Percentiles rank a stretch among this genome's conserved stretches.
These are phyloP conservation scores for Thermochaetoides thermophila DNA, from an alignment of 495 filamentous ascomycete species.

Conservation along the genomic window DNA sequence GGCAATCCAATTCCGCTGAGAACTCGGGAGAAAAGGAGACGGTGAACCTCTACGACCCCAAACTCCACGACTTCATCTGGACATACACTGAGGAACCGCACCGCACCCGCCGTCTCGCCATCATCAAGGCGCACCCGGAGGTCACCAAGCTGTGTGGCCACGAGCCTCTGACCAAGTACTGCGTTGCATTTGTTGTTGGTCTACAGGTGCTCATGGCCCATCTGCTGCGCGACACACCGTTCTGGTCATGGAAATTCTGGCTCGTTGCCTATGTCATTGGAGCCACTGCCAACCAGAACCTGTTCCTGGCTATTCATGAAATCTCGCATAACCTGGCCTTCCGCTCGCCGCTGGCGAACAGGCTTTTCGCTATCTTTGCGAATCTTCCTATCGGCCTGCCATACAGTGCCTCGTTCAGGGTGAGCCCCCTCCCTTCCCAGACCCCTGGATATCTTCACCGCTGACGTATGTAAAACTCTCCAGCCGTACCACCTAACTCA, in stretches of 20 bases:
- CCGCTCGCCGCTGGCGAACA: slow-evolving; percentile 66
- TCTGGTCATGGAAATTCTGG: slow-evolving; percentile 74
- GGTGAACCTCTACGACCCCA: too few species aligned
- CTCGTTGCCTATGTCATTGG: slow-evolving; percentile 82
- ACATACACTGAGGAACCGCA: slow-evolving; percentile 98
- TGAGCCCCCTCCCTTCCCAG: slow-evolving; percentile 19
- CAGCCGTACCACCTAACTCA: slow-evolving; percentile 97
- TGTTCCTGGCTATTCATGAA: slow-evolving; percentile 97
- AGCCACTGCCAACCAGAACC: slow-evolving; percentile 94
- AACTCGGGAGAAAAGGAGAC: too few species aligned
- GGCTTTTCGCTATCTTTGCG: slow-evolving; percentile 77
- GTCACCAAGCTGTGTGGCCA: slow-evolving; percentile 96
- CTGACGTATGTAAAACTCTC: slow-evolving; percentile 1
- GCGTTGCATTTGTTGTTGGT: slow-evolving; percentile 71
- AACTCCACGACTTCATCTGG: slow-evolving; percentile 55
- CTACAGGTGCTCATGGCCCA: slow-evolving; percentile 72
- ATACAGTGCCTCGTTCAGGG: slow-evolving; percentile 90
- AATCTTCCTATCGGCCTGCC: slow-evolving; percentile 93
- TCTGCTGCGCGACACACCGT: slow-evolving; percentile 59
- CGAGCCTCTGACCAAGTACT: slow-evolving; percentile 88
- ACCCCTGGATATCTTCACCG: background rate
- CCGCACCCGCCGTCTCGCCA: slow-evolving; percentile 72
- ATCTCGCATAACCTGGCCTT: slow-evolving; percentile 98
- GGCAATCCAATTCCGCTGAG: too few species aligned
- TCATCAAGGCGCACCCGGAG: slow-evolving; percentile 98